These are phyloP conservation scores for Rhinocladiella similis DNA, from an alignment of 2,329 filamentous ascomycete genomes.

Conservation along the genomic window DNA sequence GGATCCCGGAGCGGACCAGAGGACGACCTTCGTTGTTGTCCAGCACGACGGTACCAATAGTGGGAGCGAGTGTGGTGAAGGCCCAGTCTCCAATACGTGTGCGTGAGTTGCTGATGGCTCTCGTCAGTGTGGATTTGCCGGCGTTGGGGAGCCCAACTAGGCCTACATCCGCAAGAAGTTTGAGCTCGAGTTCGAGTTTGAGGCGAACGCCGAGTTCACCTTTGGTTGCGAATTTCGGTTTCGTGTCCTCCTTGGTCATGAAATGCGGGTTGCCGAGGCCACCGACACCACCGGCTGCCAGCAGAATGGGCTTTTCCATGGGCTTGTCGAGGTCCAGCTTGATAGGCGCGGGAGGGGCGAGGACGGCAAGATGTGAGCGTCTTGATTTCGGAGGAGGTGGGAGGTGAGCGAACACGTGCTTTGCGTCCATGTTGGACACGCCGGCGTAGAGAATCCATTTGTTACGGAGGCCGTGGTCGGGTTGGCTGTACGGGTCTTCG, in stretches of 20 bases:
- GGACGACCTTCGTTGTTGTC: conserved; percentile 83
- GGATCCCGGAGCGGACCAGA: conserved; percentile 45
- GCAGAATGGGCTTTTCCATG: conserved; percentile 78
- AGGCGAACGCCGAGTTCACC: conserved; percentile 79
- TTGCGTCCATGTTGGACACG: conserved; percentile 39
- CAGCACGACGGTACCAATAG: conserved; percentile 92
- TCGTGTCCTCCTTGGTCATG: conserved; percentile 68
- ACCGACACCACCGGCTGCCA: conserved; percentile 84
- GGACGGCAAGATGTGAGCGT: conserved; percentile 58
- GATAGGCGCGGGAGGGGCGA: conserved; percentile 73
- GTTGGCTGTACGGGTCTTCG: conserved; percentile 42
- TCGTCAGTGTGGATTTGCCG: conserved; percentile 88
- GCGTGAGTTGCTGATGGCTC: conserved; percentile 83
- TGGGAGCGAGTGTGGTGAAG: conserved; percentile 92
- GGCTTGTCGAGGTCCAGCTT: conserved; percentile 71
- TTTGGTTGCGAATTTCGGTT: conserved; percentile 84
- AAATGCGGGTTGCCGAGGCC: conserved; percentile 95
- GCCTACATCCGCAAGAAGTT: conserved; percentile 91
- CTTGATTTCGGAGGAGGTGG: conserved; percentile 51
- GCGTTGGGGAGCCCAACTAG: conserved; percentile 94
- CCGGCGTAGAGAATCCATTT: conserved; percentile 90
- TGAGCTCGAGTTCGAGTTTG: conserved; percentile 83
- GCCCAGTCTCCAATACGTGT: conserved; percentile 92
- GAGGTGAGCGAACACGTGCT: conserved; percentile 16
- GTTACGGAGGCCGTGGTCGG: conserved; percentile 43